A percentile compares a stretch with the other conserved stretches of the same genome.
phyloP scores from a whole-genome alignment of 352 stramenopile genomes.

The Lagenidium sp. region DNA sequence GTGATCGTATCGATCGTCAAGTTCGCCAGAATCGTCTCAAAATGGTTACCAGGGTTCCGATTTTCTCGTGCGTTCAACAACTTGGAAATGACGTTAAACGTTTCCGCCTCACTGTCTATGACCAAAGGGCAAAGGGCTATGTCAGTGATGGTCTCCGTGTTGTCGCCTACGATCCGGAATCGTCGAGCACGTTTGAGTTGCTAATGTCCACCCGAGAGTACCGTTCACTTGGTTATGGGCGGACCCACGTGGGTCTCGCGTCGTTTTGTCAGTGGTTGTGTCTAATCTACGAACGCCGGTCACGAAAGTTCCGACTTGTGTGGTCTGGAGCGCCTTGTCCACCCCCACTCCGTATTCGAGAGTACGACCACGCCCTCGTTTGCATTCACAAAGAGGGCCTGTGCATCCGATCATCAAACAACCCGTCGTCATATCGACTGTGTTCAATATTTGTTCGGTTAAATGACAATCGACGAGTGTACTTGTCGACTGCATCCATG shows the following conservation, averaged over 20 bases:
- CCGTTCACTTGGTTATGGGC: conserved; percentile 35
- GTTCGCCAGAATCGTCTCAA: conserved; percentile 7
- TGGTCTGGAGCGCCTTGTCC: conserved; percentile 50
- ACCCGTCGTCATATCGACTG: no score
- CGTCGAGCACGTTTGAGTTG: conserved; percentile 24
- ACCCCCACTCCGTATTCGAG: conserved; percentile 36
- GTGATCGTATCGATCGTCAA: background rate
- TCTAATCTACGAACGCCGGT: conserved; percentile 43
- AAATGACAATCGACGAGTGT: no score
- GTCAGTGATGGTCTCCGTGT: conserved; percentile 35
- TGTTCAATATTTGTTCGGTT: no score
- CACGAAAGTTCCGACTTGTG: conserved; percentile 35
- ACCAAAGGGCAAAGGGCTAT: conserved; percentile 32
- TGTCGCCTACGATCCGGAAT: conserved; percentile 38
- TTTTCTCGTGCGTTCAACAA: conserved; percentile 29
- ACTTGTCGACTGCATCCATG: no score
- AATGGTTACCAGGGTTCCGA: conserved; percentile 11
- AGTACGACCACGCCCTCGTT: conserved; percentile 32
- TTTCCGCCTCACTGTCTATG: conserved; percentile 32
- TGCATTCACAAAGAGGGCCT: conserved; percentile 60
- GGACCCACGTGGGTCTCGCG: conserved; percentile 22
- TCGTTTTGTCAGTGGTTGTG: conserved; percentile 57
- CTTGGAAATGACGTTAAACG: conserved; percentile 16
- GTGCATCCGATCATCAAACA: conserved; percentile 6
- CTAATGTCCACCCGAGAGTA: conserved; percentile 35